A percentile compares a stretch with the other conserved stretches of the same genome.
These are phyloP conservation scores for barrel medic (Medicago truncatula) DNA, from an alignment of 306 rosid genomes.

Conservation along the genomic window DNA sequence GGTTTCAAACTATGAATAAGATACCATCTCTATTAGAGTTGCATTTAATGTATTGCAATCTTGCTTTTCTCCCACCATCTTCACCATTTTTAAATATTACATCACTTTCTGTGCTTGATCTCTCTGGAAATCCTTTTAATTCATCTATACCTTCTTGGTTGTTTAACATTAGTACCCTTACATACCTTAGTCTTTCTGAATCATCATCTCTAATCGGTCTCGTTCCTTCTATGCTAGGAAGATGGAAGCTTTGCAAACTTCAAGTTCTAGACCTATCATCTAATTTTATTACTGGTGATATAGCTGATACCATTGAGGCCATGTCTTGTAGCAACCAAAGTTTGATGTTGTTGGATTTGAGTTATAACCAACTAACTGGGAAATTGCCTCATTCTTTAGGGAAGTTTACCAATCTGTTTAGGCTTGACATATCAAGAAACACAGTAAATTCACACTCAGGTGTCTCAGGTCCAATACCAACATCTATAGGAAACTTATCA, in stretches of 20 bases:
- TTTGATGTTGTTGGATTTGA: background rate
- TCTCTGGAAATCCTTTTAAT: constrained; percentile 10
- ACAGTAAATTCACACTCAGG: background rate
- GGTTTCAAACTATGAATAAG: constrained; percentile 5
- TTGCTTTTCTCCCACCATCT: constrained; percentile 9
- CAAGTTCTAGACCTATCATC: background rate
- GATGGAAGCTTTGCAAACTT: constrained; percentile 32
- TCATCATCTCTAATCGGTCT: background rate
- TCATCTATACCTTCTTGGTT: constrained; percentile 20
- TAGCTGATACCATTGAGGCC: constrained; percentile 28
- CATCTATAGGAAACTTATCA: constrained; percentile 29
- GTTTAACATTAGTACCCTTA: constrained; percentile 34
- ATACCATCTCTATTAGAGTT: constrained; percentile 30
- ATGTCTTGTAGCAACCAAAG: constrained; percentile 35
- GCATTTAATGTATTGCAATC: background rate
- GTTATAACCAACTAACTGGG: constrained; percentile 9
- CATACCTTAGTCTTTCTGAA: background rate
- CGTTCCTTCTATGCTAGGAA: background rate
- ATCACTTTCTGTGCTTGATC: constrained; percentile 25
- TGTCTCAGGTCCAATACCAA: constrained; percentile 21
- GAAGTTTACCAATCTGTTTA: background rate
- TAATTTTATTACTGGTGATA: constrained; percentile 2
- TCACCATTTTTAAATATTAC: constrained; percentile 23
- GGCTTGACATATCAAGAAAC: constrained; percentile 16
- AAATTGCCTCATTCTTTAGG: constrained; percentile 22